These are phyloP conservation scores for Nowakowskiella sp. DNA, from an alignment of 192 early-diverging fungal species.

Conservation along the genomic window DNA sequence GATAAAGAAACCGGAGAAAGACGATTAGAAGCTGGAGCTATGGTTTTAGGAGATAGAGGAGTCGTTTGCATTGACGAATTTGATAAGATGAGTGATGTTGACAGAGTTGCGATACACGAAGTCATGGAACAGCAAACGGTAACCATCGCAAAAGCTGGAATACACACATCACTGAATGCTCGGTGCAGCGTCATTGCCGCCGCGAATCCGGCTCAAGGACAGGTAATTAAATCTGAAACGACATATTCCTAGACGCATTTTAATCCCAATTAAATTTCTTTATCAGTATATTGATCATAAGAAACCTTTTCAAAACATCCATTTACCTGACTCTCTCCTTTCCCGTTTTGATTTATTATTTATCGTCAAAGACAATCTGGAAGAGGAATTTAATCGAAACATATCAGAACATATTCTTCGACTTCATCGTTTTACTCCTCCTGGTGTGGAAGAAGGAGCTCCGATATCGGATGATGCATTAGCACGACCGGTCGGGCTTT, in stretches of 20 bases:
- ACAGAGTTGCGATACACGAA: conserved; percentile 98
- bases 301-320: conserved; percentile 88
- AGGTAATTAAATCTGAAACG: conserved; percentile 18
- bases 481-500: neutral
- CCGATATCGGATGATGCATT: conserved; percentile 43
- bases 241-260: conserved; percentile 4
- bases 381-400: conserved; percentile 72
- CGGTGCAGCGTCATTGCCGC: conserved; percentile 94
- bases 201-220: conserved; percentile 89
- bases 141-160: conserved; percentile 96
- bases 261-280: conserved; percentile 14
- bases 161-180: conserved; percentile 95
- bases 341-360: conserved; percentile 98
- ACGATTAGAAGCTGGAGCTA: conserved; percentile 92
- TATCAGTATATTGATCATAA: conserved; percentile 76
- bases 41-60: conserved; percentile 96
- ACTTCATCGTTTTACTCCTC: conserved; percentile 87
- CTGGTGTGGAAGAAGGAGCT: conserved; percentile 68
- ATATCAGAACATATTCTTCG: conserved; percentile 90
- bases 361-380: conserved; percentile 86
- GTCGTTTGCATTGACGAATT: conserved; percentile 99
- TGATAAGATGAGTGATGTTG: conserved; percentile 97
- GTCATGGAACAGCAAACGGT: conserved; percentile 99
- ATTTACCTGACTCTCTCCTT: conserved; percentile 87
- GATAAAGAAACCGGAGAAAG: conserved; percentile 93